Conservation (phyloP, 805 yeast genomes). For the Wickerhamomyces sydowiorum region DNA sequence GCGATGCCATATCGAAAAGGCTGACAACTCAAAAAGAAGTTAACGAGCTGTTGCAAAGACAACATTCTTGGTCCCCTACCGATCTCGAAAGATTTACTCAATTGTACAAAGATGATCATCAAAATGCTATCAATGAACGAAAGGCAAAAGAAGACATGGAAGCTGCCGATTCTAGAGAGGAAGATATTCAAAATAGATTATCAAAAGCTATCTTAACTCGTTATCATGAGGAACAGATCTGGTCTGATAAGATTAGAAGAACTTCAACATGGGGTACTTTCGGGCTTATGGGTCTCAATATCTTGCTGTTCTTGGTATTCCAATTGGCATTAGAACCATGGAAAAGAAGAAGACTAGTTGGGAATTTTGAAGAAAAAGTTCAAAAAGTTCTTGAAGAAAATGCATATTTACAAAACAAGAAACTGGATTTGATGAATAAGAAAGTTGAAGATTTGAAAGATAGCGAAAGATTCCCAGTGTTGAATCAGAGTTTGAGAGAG, state of each 20-base stretch:
- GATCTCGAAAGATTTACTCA: conserved; percentile 85
- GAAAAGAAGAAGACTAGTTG: conserved; percentile 78
- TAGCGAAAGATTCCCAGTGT: conserved; percentile 12
- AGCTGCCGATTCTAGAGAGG: conserved; percentile 55
- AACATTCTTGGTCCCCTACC: conserved; percentile 68
- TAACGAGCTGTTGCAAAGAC: conserved; percentile 81
- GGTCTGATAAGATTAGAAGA: conserved; percentile 94
- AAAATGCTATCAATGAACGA: conserved; percentile 55
- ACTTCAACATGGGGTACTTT: conserved; percentile 98
- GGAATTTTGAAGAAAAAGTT: conserved; percentile 79
- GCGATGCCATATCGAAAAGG: conserved; percentile 57
- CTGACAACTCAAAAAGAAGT: conserved; percentile 74
- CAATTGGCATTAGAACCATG: conserved; percentile 92
- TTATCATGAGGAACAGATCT: conserved; percentile 94
- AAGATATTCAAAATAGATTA: conserved; percentile 60
- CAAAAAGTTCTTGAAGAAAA: conserved; percentile 41
- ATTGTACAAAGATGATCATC: conserved; percentile 76
- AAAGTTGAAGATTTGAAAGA: conserved; percentile 19
- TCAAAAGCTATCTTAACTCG: conserved; percentile 77
- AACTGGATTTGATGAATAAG: conserved; percentile 22
- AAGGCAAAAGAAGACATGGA: conserved; percentile 43
- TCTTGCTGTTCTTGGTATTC: conserved; percentile 69
- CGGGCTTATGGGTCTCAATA: conserved; percentile 80
- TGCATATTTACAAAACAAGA: conserved; percentile 22
- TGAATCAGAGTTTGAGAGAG: conserved; percentile 12